Conservation (phyloP, 2,329 filamentous ascomycete species). For the Colletotrichum godetiae region DNA sequence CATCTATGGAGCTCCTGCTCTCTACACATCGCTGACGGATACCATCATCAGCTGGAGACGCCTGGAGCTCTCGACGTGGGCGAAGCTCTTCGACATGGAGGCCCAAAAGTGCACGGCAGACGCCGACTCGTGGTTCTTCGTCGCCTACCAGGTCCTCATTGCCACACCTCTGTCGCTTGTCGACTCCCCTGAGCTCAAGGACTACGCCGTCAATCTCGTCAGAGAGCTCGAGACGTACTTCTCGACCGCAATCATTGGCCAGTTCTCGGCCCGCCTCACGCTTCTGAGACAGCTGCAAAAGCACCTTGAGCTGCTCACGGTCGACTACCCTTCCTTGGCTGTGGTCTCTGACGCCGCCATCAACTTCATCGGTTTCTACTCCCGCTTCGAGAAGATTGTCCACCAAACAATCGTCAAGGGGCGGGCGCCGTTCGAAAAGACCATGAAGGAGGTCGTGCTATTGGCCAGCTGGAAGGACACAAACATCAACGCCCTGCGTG, state of each 20-base stretch:
- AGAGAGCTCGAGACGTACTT: conserved; percentile 84
- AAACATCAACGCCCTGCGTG: conserved; percentile 88
- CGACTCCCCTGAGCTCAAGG: conserved; percentile 67
- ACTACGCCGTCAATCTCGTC: conserved; percentile 77
- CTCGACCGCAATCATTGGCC: conserved; percentile 80
- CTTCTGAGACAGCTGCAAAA: conserved; percentile 74
- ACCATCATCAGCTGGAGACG: conserved; percentile 90
- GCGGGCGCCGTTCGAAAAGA: conserved; percentile 84
- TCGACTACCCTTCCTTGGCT: conserved; percentile 68
- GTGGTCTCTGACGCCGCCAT: conserved; percentile 73
- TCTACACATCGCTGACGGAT: conserved; percentile 83
- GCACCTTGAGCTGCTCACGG: conserved; percentile 72
- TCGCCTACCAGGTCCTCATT: conserved; percentile 91
- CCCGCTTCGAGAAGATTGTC: conserved; percentile 75
- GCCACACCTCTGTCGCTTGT: conserved; percentile 77
- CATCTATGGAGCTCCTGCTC: conserved; percentile 74
- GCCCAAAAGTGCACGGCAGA: conserved; percentile 79
- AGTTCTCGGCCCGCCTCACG: conserved; percentile 78
- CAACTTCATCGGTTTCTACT: conserved; percentile 83
- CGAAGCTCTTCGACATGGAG: conserved; percentile 87
- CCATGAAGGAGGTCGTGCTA: conserved; percentile 92
- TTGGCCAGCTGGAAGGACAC: conserved; percentile 98
- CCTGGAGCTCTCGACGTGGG: conserved; percentile 92
- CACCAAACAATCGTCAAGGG: conserved; percentile 73
- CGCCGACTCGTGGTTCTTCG: conserved; percentile 94